phyloP scores from a whole-genome alignment of 306 rosid genomes.

The Gastrolobium bilobum region DNA sequence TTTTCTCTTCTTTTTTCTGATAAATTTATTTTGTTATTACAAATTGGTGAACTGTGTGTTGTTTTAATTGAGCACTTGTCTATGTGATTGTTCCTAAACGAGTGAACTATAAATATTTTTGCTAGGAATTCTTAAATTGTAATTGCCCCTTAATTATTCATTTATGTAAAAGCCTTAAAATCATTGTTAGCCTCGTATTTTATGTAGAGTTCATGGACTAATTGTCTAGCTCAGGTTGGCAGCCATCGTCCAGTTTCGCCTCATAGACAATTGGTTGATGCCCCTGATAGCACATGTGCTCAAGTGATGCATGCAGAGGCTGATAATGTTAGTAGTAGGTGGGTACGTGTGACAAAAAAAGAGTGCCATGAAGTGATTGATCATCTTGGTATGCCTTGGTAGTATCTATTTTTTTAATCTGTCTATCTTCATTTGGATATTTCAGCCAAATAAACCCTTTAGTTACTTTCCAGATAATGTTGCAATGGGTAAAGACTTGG shows the following conservation, averaged over 20 bases:
- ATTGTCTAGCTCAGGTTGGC: conserved; percentile 60
- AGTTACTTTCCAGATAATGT: conserved; percentile 55
- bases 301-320: conserved; percentile 59
- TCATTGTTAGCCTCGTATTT: conserved; percentile 36
- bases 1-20: conserved; percentile 3
- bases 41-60: conserved; percentile 5
- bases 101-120: conserved; percentile 31
- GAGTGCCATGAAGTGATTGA: conserved; percentile 54
- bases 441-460: conserved; percentile 37
- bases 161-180: conserved; percentile 9
- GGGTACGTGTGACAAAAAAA: conserved; percentile 55
- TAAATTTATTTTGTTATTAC: not conserved
- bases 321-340: conserved; percentile 49
- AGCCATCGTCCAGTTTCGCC: conserved; percentile 59
- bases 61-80: conserved; percentile 21
- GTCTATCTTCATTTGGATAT: conserved; percentile 20
- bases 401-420: conserved; percentile 28
- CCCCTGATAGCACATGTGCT: conserved; percentile 65
- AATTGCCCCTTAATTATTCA: conserved; percentile 17
- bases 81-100: not conserved
- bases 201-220: conserved; percentile 66
- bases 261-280: conserved; percentile 52
- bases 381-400: conserved; percentile 61
- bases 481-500: conserved; percentile 66
- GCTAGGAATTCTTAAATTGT: conserved; percentile 24